Evolutionary conservation across 1,284 basidiomycete genomes (phyloP), one percentile per base, ranked within the genome.

Genomic region (Puccinia novopanici): DNA sequence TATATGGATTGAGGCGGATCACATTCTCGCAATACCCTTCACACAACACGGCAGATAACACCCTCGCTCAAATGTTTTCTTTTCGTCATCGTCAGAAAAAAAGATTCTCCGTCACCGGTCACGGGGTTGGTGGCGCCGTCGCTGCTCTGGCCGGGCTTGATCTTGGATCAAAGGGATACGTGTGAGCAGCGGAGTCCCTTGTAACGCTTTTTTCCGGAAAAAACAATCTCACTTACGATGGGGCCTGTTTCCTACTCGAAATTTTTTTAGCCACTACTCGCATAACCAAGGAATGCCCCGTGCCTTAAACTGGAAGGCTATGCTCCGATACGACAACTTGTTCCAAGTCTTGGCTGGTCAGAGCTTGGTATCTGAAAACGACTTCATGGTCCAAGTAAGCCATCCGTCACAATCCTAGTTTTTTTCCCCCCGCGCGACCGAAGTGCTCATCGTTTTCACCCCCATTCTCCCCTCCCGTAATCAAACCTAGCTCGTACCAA

Each of bases 341-440:
- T 80, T 80, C 50, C 78, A 80, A 75, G 81, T 81, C 0, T 76
- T 83, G 12, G 78, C 82, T 55, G 81, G 81, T 50, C 82, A 83
- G 67, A 75, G 70, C 52, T 12, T 82, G 12, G 82, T 82, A 42
- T 45, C 72, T 17, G 61, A 77, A 27, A 82, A 83, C 63, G 82
- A 83, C 72, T 80, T 55, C 65, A 75, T 74, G 40, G 82, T 82
- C 42, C 80, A 81, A 45, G 68, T 75, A 57, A 74, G 75, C 67
- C 40, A 4, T 40, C 6, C 9, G 15, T 6, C 19, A 30, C n/a
- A 42, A 34, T 50, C 12, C 45, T 42, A 48, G 80, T 8, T 45
- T 52, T n/a, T 57, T 10, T 4, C 12, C n/a, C 19, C 30, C 19
- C 37, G 15, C 22, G 15, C 50, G 50, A 19, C 9, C 9, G 4